Evolutionary conservation across 2,329 filamentous ascomycete genomes (phyloP).

Genomic region (Aureobasidium namibiae): DNA sequence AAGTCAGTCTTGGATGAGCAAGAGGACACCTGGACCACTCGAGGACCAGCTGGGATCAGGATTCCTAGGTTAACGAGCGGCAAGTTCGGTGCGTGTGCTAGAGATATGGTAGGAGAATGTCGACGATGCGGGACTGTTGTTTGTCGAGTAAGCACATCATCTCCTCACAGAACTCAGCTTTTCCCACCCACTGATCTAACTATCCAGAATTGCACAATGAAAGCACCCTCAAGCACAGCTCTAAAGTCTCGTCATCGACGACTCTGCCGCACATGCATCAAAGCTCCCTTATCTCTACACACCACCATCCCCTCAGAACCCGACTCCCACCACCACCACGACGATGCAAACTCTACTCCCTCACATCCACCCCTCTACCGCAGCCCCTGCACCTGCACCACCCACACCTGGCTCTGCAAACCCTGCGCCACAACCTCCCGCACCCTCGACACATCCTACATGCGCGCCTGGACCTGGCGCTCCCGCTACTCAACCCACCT

Average conservation of each 20-base stretch:
- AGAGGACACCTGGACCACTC: slow-evolving; percentile 18
- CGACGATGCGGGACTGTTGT: slow-evolving; percentile 67
- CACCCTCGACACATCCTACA: slow-evolving; percentile 49
- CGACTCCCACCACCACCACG: background rate
- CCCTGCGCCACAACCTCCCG: slow-evolving; percentile 69
- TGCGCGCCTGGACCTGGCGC: slow-evolving; percentile 79
- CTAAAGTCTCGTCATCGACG: slow-evolving; percentile 71
- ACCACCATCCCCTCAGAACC: background rate
- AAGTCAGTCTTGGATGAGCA: slow-evolving; percentile 25
- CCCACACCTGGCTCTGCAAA: slow-evolving; percentile 75
- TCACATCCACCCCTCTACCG: slow-evolving; percentile 19
- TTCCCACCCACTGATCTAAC: too few species aligned
- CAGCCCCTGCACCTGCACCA: slow-evolving; percentile 50
- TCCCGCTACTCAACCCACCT: slow-evolving; percentile 68
- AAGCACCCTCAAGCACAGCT: slow-evolving; percentile 60
- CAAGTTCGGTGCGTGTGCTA: slow-evolving; percentile 70
- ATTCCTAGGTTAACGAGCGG: slow-evolving; percentile 45
- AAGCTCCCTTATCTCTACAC: slow-evolving; percentile 52
- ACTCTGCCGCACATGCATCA: slow-evolving; percentile 67
- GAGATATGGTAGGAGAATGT: slow-evolving; percentile 80
- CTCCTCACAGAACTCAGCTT: too few species aligned
- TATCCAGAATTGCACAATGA: slow-evolving; percentile 86
- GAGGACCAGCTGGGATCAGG: slow-evolving; percentile 22
- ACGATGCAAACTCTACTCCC: background rate
- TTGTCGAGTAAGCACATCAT: slow-evolving; percentile 68